A percentile compares a stretch with the other conserved stretches of the same genome.
phyloP scores from a whole-genome alignment of 441 rosid genomes.

The Croton setiger region DNA sequence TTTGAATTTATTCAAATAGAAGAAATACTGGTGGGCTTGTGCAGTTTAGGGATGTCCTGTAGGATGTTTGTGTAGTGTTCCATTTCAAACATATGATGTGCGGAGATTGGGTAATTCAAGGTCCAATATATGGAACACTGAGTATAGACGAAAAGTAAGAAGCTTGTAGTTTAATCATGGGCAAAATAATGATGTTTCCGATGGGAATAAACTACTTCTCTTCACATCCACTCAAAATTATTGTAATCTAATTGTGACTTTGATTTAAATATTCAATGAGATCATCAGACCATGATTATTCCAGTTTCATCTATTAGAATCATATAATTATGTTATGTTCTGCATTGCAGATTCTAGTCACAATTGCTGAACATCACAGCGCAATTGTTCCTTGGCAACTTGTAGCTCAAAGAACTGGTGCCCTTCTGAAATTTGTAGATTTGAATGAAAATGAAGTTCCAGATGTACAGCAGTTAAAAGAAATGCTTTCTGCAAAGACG shows the following conservation, averaged over 20 bases:
- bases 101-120: neutral
- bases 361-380: conserved; percentile 91
- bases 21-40: neutral
- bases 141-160: neutral
- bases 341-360: conserved; percentile 56
- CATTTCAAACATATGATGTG: neutral
- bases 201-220: too few species aligned
- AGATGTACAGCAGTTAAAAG: conserved; percentile 48
- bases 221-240: too few species aligned
- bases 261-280: neutral
- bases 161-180: neutral
- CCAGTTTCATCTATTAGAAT: neutral
- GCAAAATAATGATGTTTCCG: neutral
- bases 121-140: neutral
- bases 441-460: conserved; percentile 70
- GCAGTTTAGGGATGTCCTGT: neutral
- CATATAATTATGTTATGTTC: neutral
- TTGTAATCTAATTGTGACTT: too few species aligned
- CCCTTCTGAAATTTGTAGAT: conserved; percentile 55
- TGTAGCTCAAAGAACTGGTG: conserved; percentile 74
- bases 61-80: too few species aligned
- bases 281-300: neutral
- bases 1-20: neutral
- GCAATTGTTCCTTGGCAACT: conserved; percentile 96
- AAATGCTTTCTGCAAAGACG: conserved; percentile 58